Conservation (phyloP, 2,329 filamentous ascomycete species). For the Lasiodiplodia sp. region DNA sequence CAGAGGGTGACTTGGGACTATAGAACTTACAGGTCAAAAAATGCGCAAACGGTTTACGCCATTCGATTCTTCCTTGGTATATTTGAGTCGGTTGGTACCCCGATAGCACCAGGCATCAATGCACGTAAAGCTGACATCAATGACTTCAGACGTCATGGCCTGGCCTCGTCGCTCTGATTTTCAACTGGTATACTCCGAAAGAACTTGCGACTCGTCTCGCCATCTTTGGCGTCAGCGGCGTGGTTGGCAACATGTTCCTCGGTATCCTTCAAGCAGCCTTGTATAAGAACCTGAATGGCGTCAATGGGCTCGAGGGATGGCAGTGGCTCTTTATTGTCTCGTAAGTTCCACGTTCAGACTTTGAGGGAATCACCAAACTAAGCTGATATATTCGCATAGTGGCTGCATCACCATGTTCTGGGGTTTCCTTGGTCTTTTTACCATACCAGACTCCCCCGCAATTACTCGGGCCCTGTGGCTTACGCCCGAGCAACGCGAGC, state of each 20-base stretch:
- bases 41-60: conserved; percentile 31
- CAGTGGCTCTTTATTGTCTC: conserved; percentile 43
- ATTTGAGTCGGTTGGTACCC: conserved; percentile 36
- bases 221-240: conserved; percentile 43
- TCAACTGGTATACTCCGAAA: conserved; percentile 53
- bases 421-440: conserved; percentile 29
- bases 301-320: conserved; percentile 37
- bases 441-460: conserved; percentile 31
- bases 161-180: conserved; percentile 49
- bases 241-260: conserved; percentile 45
- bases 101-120: background rate
- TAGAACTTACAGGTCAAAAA: conserved; percentile 13
- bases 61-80: conserved; percentile 50
- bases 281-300: conserved; percentile 42
- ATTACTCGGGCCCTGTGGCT: conserved; percentile 34
- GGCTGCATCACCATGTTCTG: conserved; percentile 32
- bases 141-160: conserved; percentile 35
- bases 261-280: conserved; percentile 45
- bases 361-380: background rate
- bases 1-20: background rate
- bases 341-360: background rate
- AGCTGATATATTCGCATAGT: background rate
- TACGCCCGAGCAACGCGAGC: conserved; percentile 5
- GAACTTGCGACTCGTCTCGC: conserved; percentile 43
- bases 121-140: background rate